phyloP scores from a whole-genome alignment of 208 protist species.

The Crithidia bombi region DNA sequence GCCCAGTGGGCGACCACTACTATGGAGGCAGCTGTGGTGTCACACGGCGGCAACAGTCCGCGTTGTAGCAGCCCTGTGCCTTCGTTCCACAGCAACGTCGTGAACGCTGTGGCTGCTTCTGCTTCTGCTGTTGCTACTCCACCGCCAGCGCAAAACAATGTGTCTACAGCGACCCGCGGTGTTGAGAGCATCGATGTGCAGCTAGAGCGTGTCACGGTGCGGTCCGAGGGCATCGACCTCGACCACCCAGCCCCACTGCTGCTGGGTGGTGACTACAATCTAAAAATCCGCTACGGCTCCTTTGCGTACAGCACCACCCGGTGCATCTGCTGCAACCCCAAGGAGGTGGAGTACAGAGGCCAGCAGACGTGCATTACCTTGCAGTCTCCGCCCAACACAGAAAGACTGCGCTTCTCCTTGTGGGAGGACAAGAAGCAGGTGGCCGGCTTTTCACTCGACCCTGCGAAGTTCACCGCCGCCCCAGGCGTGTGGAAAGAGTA shows the following conservation, averaged over 20 bases:
- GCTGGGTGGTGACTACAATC: conserved; percentile 65
- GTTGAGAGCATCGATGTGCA: conserved; percentile 42
- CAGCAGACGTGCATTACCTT: conserved; percentile 51
- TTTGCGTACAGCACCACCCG: conserved; percentile 39
- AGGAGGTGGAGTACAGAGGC: conserved; percentile 47
- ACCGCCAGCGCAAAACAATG: not conserved
- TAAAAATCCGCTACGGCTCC: conserved; percentile 72
- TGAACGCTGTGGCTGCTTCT: too few relatives aligned
- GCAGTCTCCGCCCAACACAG: conserved; percentile 6
- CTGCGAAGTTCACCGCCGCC: conserved; percentile 62
- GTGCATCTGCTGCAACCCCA: conserved; percentile 57
- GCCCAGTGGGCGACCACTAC: not conserved
- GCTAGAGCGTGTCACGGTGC: conserved; percentile 68
- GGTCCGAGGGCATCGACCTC: conserved; percentile 55
- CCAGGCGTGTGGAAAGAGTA: conserved; percentile 68
- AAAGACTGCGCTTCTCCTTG: conserved; percentile 85
- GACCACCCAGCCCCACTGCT: conserved; percentile 71
- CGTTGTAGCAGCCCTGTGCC: conserved; percentile 1
- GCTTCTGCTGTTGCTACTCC: not conserved
- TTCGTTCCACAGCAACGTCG: not conserved
- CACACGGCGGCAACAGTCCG: not conserved
- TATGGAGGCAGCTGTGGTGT: not conserved
- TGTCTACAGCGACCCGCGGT: not conserved
- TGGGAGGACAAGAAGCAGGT: conserved; percentile 83
- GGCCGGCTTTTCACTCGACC: conserved; percentile 80